Evolutionary conservation across 108 stramenopile species (phyloP).

Genomic region (Cyclotella distinguenda): DNA sequence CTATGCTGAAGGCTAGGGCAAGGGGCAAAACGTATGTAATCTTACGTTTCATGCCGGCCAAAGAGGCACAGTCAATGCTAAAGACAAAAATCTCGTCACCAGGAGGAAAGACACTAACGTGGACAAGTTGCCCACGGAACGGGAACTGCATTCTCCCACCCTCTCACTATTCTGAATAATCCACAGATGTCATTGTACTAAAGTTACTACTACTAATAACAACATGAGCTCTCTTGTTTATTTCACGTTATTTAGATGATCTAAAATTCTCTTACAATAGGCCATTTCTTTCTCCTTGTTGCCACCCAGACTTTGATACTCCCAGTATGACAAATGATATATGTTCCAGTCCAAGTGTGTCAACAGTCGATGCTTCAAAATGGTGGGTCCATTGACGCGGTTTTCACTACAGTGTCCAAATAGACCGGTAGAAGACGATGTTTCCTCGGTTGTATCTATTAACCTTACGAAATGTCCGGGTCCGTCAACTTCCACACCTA

Average conservation of each 20-base stretch:
- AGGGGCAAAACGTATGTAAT: too few species aligned
- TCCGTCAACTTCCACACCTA: slow-evolving; percentile 87
- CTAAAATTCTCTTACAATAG: slow-evolving; percentile 51
- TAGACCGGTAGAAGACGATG: not conserved
- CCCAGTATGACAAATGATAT: slow-evolving; percentile 81
- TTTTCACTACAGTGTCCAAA: slow-evolving; percentile 43
- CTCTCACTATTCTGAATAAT: too few species aligned
- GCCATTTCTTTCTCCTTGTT: slow-evolving; percentile 46
- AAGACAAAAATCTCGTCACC: too few species aligned
- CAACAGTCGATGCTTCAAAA: slow-evolving; percentile 67
- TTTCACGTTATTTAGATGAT: not conserved
- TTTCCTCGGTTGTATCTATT: slow-evolving; percentile 46
- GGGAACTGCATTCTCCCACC: too few species aligned
- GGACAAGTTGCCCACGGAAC: too few species aligned
- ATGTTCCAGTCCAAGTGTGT: slow-evolving; percentile 71
- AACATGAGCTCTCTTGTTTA: too few species aligned
- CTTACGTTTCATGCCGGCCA: too few species aligned
- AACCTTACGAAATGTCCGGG: slow-evolving; percentile 73
- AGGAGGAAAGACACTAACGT: too few species aligned
- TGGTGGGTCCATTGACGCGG: slow-evolving; percentile 68
- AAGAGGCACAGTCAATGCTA: too few species aligned
- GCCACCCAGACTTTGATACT: slow-evolving; percentile 57
- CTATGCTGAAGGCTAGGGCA: too few species aligned
- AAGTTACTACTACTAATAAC: too few species aligned
- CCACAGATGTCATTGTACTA: too few species aligned